Conservation (phyloP, 2,329 filamentous ascomycete species). For the Pestalotiopsis sp. region DNA sequence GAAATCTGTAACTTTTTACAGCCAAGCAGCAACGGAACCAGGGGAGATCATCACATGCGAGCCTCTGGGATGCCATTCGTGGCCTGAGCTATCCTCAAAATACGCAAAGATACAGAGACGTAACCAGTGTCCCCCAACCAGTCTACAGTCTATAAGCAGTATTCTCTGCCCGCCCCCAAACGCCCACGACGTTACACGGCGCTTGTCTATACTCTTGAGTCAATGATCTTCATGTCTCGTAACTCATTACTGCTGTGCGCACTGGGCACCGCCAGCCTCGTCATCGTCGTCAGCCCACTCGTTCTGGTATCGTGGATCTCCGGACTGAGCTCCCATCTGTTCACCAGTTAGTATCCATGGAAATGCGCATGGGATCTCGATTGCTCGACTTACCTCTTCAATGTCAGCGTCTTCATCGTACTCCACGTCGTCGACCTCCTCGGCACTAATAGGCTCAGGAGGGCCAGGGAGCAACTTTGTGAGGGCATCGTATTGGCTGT, state of each 20-base stretch:
- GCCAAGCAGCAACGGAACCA: not conserved
- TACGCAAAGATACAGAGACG: not conserved
- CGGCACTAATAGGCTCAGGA: conserved; percentile 62
- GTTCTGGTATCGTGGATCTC: conserved; percentile 65
- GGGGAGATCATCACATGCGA: not conserved
- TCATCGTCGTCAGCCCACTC: conserved; percentile 76
- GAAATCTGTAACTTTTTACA: not conserved
- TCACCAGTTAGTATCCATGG: conserved; percentile 26
- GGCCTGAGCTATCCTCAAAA: not conserved
- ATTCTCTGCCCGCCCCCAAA: not conserved
- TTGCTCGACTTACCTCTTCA: conserved; percentile 63
- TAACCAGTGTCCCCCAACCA: not conserved
- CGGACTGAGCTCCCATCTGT: conserved; percentile 72
- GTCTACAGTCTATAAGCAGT: conserved; percentile 7
- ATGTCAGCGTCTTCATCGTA: conserved; percentile 83
- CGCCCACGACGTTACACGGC: conserved; percentile 7
- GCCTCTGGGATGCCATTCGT: not conserved
- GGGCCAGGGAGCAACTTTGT: conserved; percentile 75
- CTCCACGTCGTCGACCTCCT: conserved; percentile 83
- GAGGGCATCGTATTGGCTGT: conserved; percentile 71
- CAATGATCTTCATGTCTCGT: conserved; percentile 29
- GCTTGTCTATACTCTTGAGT: conserved; percentile 18
- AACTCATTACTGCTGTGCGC: conserved; percentile 67
- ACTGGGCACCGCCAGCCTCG: conserved; percentile 68
- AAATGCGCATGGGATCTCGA: not conserved